A percentile compares a stretch with the other conserved stretches of the same genome.
These are phyloP conservation scores for Symmetrospora coprosmae DNA, from an alignment of 768 basidiomycete genomes.

Conservation along the genomic window DNA sequence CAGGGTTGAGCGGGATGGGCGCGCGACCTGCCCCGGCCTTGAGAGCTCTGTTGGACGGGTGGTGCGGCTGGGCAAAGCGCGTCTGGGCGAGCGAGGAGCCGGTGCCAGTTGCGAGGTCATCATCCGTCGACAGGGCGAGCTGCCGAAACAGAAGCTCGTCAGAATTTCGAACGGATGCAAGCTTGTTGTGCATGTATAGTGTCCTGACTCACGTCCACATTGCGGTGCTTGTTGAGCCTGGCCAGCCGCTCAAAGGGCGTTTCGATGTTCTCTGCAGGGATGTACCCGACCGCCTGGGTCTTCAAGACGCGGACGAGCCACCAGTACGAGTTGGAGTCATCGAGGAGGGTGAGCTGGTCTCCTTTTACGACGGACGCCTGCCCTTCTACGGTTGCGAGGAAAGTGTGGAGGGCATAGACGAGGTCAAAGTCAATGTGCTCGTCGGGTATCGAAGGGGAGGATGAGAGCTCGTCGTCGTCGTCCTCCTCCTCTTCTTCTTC, in stretches of 20 bases:
- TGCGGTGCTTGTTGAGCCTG: constrained; percentile 86
- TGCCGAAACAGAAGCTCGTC: constrained; percentile 33
- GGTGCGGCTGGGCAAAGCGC: constrained; percentile 26
- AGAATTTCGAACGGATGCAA: neutral
- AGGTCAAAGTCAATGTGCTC: constrained; percentile 68
- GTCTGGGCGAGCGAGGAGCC: constrained; percentile 33
- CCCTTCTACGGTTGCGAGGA: constrained; percentile 93
- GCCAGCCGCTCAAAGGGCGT: constrained; percentile 94
- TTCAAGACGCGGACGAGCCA: constrained; percentile 98
- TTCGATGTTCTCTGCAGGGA: constrained; percentile 98
- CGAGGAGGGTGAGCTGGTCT: constrained; percentile 87
- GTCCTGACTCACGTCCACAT: constrained; percentile 64
- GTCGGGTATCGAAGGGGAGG: constrained; percentile 32
- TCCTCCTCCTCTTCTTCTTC: constrained; percentile 25
- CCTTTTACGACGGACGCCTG: constrained; percentile 98
- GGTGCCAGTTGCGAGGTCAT: constrained; percentile 48
- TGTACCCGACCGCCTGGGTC: constrained; percentile 96
- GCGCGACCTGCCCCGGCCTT: constrained; percentile 31
- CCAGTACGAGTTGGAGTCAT: constrained; percentile 99
- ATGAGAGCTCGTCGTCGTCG: constrained; percentile 30
- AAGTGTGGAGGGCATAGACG: constrained; percentile 86
- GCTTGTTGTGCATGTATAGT: neutral
- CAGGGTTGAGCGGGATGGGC: constrained; percentile 27
- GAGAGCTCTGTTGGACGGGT: constrained; percentile 47
- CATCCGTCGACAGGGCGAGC: constrained; percentile 61